Evolutionary conservation across 495 filamentous ascomycete species (phyloP).

Genomic region (Jackrogersella minutella): DNA sequence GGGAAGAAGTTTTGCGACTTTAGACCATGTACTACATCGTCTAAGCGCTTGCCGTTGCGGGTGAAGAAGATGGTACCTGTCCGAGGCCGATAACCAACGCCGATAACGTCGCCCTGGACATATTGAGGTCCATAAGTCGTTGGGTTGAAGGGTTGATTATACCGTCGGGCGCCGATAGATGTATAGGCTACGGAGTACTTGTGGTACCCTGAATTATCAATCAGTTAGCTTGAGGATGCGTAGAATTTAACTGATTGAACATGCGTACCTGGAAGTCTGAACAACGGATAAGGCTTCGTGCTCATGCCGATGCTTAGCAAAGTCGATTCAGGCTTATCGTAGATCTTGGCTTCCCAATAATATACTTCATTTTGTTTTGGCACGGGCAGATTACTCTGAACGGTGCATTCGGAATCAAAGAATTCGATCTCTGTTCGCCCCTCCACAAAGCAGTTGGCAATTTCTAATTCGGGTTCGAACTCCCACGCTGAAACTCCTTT

Average conservation of each 20-base stretch:
- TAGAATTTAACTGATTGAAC: constrained; percentile 4
- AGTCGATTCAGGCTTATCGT: constrained; percentile 91
- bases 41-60: constrained; percentile 94
- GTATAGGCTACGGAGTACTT: constrained; percentile 90
- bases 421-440: constrained; percentile 97
- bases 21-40: constrained; percentile 91
- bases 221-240: constrained; percentile 6
- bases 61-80: constrained; percentile 98
- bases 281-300: constrained; percentile 96
- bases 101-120: constrained; percentile 93
- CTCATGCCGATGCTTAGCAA: constrained; percentile 88
- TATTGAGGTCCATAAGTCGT: constrained; percentile 82
- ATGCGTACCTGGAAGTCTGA: constrained; percentile 85
- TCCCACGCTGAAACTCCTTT: constrained; percentile 99
- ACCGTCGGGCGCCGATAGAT: constrained; percentile 83
- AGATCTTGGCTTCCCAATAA: constrained; percentile 99
- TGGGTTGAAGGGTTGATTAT: constrained; percentile 87
- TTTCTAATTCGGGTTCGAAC: constrained; percentile 96
- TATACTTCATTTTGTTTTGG: constrained; percentile 99
- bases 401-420: constrained; percentile 96
- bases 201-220: constrained; percentile 72
- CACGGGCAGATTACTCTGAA: constrained; percentile 94
- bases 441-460: constrained; percentile 98
- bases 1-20: constrained; percentile 98
- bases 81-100: constrained; percentile 92